phyloP scores from a whole-genome alignment of 805 yeast species.

The Candida stauntonica region DNA sequence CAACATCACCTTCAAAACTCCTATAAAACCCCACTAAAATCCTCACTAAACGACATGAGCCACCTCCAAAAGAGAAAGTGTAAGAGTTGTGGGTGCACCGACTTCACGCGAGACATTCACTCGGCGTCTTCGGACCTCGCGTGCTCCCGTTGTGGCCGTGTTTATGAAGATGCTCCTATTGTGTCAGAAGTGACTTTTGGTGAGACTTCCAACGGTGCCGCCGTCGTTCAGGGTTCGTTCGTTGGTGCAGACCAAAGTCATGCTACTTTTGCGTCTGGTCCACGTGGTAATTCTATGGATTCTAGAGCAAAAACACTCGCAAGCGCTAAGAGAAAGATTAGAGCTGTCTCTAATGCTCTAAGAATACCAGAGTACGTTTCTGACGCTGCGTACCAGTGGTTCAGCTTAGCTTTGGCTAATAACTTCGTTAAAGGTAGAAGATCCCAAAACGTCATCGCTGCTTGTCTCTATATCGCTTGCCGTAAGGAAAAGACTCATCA shows the following conservation, averaged over 20 bases:
- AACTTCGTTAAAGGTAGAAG: slow-evolving; percentile 97
- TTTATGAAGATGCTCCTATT: slow-evolving; percentile 86
- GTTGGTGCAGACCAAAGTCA: slow-evolving; percentile 82
- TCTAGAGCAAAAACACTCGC: slow-evolving; percentile 85
- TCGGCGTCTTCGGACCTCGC: slow-evolving; percentile 72
- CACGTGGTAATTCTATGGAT: slow-evolving; percentile 69
- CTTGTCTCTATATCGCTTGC: slow-evolving; percentile 93
- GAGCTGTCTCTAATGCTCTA: slow-evolving; percentile 74
- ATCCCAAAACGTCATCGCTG: slow-evolving; percentile 91
- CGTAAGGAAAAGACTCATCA: slow-evolving; percentile 88
- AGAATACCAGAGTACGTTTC: slow-evolving; percentile 79
- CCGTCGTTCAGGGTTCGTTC: slow-evolving; percentile 92
- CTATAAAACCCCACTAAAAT: too few relatives aligned
- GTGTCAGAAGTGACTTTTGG: slow-evolving; percentile 95
- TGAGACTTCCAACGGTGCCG: slow-evolving; percentile 90
- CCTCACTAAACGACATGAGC: not conserved
- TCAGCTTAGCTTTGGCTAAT: slow-evolving; percentile 74
- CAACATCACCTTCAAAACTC: not conserved
- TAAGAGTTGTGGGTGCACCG: slow-evolving; percentile 49
- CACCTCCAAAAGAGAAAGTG: slow-evolving; percentile 26
- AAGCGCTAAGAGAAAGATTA: slow-evolving; percentile 76
- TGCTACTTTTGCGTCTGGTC: slow-evolving; percentile 62
- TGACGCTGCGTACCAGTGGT: slow-evolving; percentile 87
- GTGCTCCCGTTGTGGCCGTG: slow-evolving; percentile 82
- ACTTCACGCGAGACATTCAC: slow-evolving; percentile 46